Evolutionary conservation across 495 filamentous ascomycete species (phyloP), one percentile per base, ranked within the genome.

Genomic region (Clohesyomyces aquaticus): DNA sequence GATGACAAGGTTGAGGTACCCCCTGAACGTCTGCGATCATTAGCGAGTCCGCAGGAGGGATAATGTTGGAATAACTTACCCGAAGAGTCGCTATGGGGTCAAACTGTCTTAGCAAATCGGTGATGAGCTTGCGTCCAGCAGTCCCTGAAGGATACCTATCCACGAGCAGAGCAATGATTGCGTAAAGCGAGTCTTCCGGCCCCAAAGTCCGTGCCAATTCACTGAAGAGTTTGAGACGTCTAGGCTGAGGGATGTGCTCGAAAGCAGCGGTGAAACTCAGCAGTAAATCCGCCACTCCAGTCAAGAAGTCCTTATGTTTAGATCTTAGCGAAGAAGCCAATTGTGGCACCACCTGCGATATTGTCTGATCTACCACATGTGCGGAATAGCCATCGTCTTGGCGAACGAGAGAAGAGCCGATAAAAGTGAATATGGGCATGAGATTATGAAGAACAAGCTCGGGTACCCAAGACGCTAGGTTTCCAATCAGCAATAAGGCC

Each of bases 341-440:
- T 10, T 91, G 89, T 4, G 94, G 94, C 29, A 98, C 88, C 22
- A 98, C 89, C 65, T 90, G 87, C 52, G 90, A 87, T 63, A 98
- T 88, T 0, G 93, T 97, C 74, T 89, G 85, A 55, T 88, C 89
- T 61, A 97, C 91, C 25, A 98, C 93, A 69, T 95, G 88, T 3
- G 91, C 91, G 4, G 94, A 98, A 75, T 94, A 97, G 42, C 97
- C 93, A 70, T 98, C 94, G 63, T 91, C 88, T 76, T 95, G 91
- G 28, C 88, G 85, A 21, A 98, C 82, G 10, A 96, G 86, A 25
- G 88, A 93, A 27, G 87, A 86, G 38, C 91, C 89, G 90, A 97
- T 96, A 75, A 96, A 97, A 0, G 94, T 97, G 76, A 98, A 98
- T 35, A 98, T 93, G 4, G 95, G 95, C 94, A 98, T 98, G 53